Percentiles rank a stretch among this genome's conserved stretches.
These are phyloP conservation scores for Colletotrichum zoysiae DNA, from an alignment of 2,329 filamentous ascomycete genomes.

Conservation along the genomic window DNA sequence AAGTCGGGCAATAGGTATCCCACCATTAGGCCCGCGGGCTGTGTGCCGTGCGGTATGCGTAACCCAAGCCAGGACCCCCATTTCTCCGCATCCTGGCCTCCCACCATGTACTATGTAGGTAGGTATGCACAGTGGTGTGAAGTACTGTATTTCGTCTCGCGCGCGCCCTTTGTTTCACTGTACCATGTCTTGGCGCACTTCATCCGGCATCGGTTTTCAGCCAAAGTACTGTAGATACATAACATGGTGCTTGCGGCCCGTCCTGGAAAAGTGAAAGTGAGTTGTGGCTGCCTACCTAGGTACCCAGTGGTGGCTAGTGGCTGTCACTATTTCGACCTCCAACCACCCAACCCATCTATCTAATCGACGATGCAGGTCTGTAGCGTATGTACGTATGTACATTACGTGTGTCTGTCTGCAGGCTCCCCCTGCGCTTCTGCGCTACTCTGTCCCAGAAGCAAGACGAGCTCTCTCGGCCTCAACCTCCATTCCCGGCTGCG, in stretches of 20 bases:
- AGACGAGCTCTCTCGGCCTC: not conserved
- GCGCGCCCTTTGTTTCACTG: too few species aligned
- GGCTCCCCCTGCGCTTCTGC: not conserved
- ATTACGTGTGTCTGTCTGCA: not conserved
- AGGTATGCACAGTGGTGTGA: too few species aligned
- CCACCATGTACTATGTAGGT: not conserved
- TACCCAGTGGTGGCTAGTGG: not conserved
- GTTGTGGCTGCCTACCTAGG: not conserved
- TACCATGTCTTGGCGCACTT: conserved; percentile 12
- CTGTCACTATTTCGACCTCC: not conserved
- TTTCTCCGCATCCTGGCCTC: not conserved
- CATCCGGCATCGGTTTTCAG: conserved; percentile 7
- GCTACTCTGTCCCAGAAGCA: too few species aligned
- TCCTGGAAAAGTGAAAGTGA: not conserved
- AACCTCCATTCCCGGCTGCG: not conserved
- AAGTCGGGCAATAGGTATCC: not conserved
- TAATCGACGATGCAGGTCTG: not conserved
- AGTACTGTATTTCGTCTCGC: not conserved
- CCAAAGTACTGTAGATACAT: not conserved
- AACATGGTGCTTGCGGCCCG: not conserved
- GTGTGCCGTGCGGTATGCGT: not conserved
- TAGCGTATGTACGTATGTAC: too few species aligned
- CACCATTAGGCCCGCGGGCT: not conserved
- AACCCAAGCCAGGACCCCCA: not conserved
- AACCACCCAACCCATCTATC: not conserved